These are phyloP conservation scores for Auriscalpium orientale DNA, from an alignment of 768 basidiomycete genomes.

Conservation along the genomic window DNA sequence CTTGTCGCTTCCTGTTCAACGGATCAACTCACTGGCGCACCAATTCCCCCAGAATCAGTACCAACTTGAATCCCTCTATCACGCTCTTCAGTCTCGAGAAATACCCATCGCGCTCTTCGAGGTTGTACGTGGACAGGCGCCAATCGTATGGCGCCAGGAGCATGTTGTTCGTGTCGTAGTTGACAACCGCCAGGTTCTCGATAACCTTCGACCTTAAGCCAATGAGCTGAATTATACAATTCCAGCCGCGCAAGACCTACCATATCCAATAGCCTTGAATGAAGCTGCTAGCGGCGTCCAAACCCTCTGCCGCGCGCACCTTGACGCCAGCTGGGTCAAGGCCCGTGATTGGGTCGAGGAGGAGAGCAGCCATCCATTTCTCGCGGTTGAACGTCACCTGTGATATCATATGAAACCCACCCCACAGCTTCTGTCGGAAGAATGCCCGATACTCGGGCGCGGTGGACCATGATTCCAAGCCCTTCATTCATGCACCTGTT, in stretches of 20 bases:
- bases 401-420: constrained; percentile 75
- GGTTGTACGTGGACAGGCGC: constrained; percentile 81
- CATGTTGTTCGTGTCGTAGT: constrained; percentile 88
- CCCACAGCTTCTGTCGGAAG: constrained; percentile 87
- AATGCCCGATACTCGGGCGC: constrained; percentile 75
- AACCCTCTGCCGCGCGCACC: constrained; percentile 86
- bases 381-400: constrained; percentile 81
- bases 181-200: constrained; percentile 88
- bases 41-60: neutral
- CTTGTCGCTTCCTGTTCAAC: constrained; percentile 48
- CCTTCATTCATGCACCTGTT: constrained; percentile 20
- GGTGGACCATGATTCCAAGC: constrained; percentile 92
- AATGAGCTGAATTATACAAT: neutral
- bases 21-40: neutral
- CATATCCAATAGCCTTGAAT: constrained; percentile 95
- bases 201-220: constrained; percentile 75
- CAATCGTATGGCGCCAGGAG: constrained; percentile 86
- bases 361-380: constrained; percentile 83
- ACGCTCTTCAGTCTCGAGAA: constrained; percentile 75
- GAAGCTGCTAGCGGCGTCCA: constrained; percentile 82
- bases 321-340: constrained; percentile 82
- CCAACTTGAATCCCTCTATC: constrained; percentile 74
- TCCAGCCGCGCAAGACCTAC: constrained; percentile 28
- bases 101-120: constrained; percentile 87
- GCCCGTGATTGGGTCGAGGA: constrained; percentile 87